Percentiles rank a stretch among this genome's conserved stretches.
phyloP scores from a whole-genome alignment of 2,329 filamentous ascomycete species.

The Cercospora janseana region DNA sequence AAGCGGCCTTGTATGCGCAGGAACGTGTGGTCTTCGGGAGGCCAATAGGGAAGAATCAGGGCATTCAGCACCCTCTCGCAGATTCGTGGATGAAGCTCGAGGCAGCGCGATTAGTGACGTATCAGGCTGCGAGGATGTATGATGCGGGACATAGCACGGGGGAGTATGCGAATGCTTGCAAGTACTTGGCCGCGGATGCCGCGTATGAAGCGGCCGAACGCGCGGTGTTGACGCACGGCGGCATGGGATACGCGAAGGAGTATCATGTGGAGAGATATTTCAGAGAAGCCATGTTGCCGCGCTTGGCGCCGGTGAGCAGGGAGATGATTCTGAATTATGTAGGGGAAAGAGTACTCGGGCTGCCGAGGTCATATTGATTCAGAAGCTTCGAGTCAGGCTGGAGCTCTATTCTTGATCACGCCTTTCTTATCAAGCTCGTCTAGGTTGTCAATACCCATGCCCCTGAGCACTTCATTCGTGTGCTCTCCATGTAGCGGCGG shows the following conservation, averaged over 20 bases:
- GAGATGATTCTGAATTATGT: constrained; percentile 40
- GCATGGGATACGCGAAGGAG: constrained; percentile 61
- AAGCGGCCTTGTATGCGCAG: constrained; percentile 63
- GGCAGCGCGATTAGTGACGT: constrained; percentile 63
- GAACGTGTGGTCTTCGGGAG: constrained; percentile 66
- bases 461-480: constrained; percentile 28
- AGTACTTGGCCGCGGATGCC: constrained; percentile 67
- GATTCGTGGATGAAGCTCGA: constrained; percentile 65
- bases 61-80: constrained; percentile 63
- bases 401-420: constrained; percentile 23
- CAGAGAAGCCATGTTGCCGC: constrained; percentile 62
- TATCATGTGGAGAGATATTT: constrained; percentile 66
- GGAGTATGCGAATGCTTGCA: constrained; percentile 61
- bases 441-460: constrained; percentile 21
- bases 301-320: constrained; percentile 61
- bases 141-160: constrained; percentile 54
- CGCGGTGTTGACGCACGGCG: constrained; percentile 59
- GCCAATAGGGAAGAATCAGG: constrained; percentile 66
- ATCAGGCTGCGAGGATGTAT: constrained; percentile 64
- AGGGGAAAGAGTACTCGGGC: constrained; percentile 34
- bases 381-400: no score
- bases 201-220: constrained; percentile 63
- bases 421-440: constrained; percentile 21
- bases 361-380: constrained; percentile 33
- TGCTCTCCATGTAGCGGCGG: constrained; percentile 33